These are phyloP conservation scores for Kurtzmaniella natalensis DNA, from an alignment of 1,139 yeast species.

Conservation along the genomic window DNA sequence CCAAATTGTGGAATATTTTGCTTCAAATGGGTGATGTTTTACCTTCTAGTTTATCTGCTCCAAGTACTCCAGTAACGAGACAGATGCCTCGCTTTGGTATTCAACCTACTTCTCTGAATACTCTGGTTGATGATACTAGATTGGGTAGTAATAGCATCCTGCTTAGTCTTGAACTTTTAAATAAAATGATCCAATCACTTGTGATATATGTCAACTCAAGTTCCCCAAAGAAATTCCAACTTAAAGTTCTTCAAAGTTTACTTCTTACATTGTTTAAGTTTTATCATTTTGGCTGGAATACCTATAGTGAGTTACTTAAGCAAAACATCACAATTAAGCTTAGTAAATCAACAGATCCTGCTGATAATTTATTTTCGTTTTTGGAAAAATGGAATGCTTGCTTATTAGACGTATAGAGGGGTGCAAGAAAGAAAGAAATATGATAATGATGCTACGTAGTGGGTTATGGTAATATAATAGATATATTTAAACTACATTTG, in stretches of 20 bases:
- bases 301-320: slow-evolving; percentile 28
- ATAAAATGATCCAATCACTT: slow-evolving; percentile 31
- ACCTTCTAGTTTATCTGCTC: slow-evolving; percentile 44
- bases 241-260: slow-evolving; percentile 32
- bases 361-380: slow-evolving; percentile 32
- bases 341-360: slow-evolving; percentile 32
- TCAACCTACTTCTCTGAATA: slow-evolving; percentile 13
- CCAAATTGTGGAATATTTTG: slow-evolving; percentile 30
- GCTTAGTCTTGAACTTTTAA: slow-evolving; percentile 10
- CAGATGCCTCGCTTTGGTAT: slow-evolving; percentile 9
- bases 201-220: slow-evolving; percentile 27
- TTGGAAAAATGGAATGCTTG: slow-evolving; percentile 35
- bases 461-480: no score
- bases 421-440: no score
- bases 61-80: slow-evolving; percentile 33
- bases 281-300: slow-evolving; percentile 45
- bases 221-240: slow-evolving; percentile 31
- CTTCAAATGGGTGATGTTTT: slow-evolving; percentile 37
- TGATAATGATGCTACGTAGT: no score
- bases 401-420: slow-evolving; percentile 13
- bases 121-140: not conserved
- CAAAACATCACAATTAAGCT: slow-evolving; percentile 34
- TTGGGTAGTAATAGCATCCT: not conserved
- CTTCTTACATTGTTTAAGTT: slow-evolving; percentile 31
- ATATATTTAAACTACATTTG: no score